These are phyloP conservation scores for Balamuthia mandrillaris DNA, from an alignment of 208 protist species.

Conservation along the genomic window DNA sequence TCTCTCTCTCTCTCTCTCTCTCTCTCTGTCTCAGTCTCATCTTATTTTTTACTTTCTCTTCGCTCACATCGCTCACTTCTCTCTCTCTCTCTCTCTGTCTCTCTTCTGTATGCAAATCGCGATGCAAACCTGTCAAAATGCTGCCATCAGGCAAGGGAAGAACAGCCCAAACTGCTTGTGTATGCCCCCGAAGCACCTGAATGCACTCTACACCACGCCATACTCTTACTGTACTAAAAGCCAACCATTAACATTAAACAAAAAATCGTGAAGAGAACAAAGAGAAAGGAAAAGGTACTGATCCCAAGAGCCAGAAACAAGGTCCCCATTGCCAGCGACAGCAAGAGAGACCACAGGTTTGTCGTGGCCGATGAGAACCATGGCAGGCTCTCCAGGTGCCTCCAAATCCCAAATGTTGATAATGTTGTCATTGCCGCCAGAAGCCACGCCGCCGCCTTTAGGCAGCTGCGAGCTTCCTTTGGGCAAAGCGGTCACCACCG, in stretches of 20 bases:
- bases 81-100: background rate
- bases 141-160: conserved; percentile 41
- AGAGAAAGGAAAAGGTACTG: background rate
- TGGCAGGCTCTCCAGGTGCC: background rate
- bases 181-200: conserved; percentile 46
- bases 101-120: background rate
- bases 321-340: conserved; percentile 15
- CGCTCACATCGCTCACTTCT: too few species aligned
- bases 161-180: conserved; percentile 54
- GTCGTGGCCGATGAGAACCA: conserved; percentile 51
- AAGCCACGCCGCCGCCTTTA: conserved; percentile 38
- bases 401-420: conserved; percentile 45
- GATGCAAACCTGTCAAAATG: conserved; percentile 51
- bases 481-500: conserved; percentile 26
- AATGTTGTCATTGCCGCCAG: conserved; percentile 51
- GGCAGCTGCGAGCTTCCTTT: background rate
- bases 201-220: conserved; percentile 52
- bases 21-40: too few species aligned
- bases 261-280: background rate
- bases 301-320: conserved; percentile 63
- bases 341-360: conserved; percentile 45
- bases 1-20: too few species aligned
- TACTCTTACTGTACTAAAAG: conserved; percentile 29
- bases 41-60: too few species aligned
- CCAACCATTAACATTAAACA: background rate